Evolutionary conservation across 2,329 filamentous ascomycete genomes (phyloP).

Genomic region (Scortechinia acanthostroma): DNA sequence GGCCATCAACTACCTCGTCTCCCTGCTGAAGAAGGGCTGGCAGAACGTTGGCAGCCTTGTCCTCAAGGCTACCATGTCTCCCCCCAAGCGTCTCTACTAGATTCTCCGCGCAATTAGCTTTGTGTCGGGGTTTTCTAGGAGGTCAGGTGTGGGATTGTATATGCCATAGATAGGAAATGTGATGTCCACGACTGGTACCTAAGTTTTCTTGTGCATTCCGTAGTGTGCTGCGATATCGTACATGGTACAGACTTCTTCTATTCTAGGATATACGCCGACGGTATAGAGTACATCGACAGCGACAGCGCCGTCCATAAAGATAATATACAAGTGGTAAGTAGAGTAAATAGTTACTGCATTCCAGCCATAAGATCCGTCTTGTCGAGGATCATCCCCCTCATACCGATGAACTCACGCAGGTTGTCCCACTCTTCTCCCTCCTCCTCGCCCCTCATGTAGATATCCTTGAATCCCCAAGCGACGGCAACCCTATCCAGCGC

Average conservation of each 20-base stretch:
- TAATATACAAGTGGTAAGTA: neutral
- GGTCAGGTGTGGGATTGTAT: neutral
- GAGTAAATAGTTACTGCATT: conserved; percentile 63
- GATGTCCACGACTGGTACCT: neutral
- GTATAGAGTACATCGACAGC: too few relatives aligned
- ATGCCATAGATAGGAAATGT: neutral
- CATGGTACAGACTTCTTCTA: neutral
- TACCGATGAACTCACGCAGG: conserved; percentile 74
- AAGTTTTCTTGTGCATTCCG: neutral
- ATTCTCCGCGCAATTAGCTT: conserved; percentile 6
- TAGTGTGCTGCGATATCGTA: neutral
- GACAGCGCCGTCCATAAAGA: too few relatives aligned
- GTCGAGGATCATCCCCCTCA: conserved; percentile 84
- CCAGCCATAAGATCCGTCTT: conserved; percentile 85
- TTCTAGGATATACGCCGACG: too few relatives aligned
- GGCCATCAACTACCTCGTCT: conserved; percentile 99
- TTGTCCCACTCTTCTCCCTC: conserved; percentile 84
- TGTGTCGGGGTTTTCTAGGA: neutral
- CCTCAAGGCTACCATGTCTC: conserved; percentile 99
- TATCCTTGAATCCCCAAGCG: conserved; percentile 86
- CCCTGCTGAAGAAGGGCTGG: conserved; percentile 99
- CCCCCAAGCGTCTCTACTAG: conserved; percentile 96
- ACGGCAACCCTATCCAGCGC: conserved; percentile 79
- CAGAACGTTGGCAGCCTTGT: conserved; percentile 99
- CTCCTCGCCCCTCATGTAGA: conserved; percentile 77